Base-by-base conservation (phyloP, 1,284 basidiomycete species). In the Apiotrichum laibachii region DNA sequence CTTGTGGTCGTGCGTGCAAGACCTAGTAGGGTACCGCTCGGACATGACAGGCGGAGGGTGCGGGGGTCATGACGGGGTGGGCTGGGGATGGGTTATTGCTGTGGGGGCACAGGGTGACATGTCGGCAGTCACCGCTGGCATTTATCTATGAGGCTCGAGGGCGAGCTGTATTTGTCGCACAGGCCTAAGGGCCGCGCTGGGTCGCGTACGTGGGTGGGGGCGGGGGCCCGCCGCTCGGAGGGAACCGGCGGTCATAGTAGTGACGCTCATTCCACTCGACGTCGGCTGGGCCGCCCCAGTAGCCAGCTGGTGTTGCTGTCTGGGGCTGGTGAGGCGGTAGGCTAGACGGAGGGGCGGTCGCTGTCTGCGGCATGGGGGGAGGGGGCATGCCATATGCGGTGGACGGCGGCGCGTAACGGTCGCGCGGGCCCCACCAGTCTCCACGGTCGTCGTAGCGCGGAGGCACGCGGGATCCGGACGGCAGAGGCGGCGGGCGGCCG, bases 341-440 rank as follows among this genome's bases (percentile, higher is more conserved):
- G 16, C 5, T 19, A 5, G 40, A 34, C 12, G 42, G 51, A 2
- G 42, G 40, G 18, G 51, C 51, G 31, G 51, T 44, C 8, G 40
- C 51, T 11, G 51, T 53, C 31, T 42, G 39, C 11, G 51, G 51
- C 26, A n/a, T 35, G 19, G 19, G 49, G 6, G 37, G 50, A 31
- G 50, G 50, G 18, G 37, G 19, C 50, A 53, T 53, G 51, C 42
- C 42, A 1, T 39, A 19, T 5, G 39, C 18, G 19, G 37, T 21
- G 15, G 15, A 11, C 19, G n/a, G 10, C 12, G 37, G 37, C 11
- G 37, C 9, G 18, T 43, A 19, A 18, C 42, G 51, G n/a, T 33
- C 51, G 22, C 39, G 50, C 21, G 48, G 34, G 5, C 31, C 51
- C 51, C 51, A 53, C 51, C 51, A 53, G 49, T 50, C 49, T 10